A percentile compares a stretch with the other conserved stretches of the same genome.
Conservation (phyloP, 2,329 filamentous ascomycete species). For the Keithomyces neogunnii region DNA sequence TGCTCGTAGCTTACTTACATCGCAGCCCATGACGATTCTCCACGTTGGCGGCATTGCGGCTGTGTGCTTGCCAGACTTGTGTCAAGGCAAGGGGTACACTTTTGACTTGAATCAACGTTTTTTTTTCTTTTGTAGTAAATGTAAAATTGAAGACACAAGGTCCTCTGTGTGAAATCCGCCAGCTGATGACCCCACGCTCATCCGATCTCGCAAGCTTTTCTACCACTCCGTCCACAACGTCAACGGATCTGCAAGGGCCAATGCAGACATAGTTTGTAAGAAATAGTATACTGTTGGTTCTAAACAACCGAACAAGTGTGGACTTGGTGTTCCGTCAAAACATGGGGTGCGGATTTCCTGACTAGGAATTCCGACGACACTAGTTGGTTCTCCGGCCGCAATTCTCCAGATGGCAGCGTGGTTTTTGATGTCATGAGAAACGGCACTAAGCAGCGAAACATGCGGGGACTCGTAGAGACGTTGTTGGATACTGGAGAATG, state of each 20-base stretch:
- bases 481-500: not conserved
- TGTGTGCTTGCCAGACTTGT: not conserved
- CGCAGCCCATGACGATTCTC: slow-evolving; percentile 46
- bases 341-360: slow-evolving; percentile 10
- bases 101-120: not conserved
- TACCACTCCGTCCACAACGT: not conserved
- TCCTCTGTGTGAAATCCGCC: not conserved
- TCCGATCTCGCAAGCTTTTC: slow-evolving; percentile 2
- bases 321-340: not conserved
- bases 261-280: not conserved
- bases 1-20: slow-evolving; percentile 30
- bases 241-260: not conserved
- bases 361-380: slow-evolving; percentile 12
- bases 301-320: not conserved
- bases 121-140: not conserved
- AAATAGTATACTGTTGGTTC: not conserved
- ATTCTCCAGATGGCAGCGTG: not conserved
- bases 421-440: slow-evolving; percentile 4
- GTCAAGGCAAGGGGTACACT: not conserved
- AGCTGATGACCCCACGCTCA: not conserved
- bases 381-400: not conserved
- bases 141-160: not conserved
- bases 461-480: slow-evolving; percentile 1
- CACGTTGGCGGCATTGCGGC: slow-evolving; percentile 36
- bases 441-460: not conserved